A percentile compares a stretch with the other conserved stretches of the same genome.
These are phyloP conservation scores for Astrothelium subdiscretum DNA, from an alignment of 495 filamentous ascomycete genomes.

Conservation along the genomic window DNA sequence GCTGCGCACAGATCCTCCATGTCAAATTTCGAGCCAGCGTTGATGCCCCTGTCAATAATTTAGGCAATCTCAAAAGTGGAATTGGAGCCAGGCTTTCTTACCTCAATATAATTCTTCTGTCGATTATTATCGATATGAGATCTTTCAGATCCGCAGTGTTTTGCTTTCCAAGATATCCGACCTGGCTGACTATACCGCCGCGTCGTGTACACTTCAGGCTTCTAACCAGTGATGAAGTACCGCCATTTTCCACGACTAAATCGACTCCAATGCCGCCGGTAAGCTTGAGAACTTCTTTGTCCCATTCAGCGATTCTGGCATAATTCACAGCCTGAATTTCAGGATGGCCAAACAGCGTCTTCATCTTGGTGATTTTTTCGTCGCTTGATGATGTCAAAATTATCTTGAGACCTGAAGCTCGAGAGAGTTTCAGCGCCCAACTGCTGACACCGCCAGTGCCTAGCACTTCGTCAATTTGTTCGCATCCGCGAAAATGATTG, in stretches of 20 bases:
- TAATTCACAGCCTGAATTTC: slow-evolving; percentile 30
- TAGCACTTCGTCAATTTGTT: slow-evolving; percentile 3
- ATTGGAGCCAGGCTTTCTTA: slow-evolving; percentile 4
- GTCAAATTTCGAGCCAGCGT: slow-evolving; percentile 29
- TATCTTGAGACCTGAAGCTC: slow-evolving; percentile 23
- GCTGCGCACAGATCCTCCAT: slow-evolving; percentile 28
- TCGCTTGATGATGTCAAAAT: slow-evolving; percentile 31
- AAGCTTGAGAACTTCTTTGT: slow-evolving; percentile 26
- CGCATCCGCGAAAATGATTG: background rate
- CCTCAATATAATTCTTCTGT: slow-evolving; percentile 24
- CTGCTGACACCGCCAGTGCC: slow-evolving; percentile 31
- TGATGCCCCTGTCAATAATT: slow-evolving; percentile 24
- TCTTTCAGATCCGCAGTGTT: slow-evolving; percentile 19
- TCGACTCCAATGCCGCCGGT: slow-evolving; percentile 32
- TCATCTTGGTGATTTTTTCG: slow-evolving; percentile 23
- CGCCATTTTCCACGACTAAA: slow-evolving; percentile 32
- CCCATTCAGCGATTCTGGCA: slow-evolving; percentile 22
- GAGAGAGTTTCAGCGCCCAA: slow-evolving; percentile 29
- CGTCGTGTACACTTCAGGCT: slow-evolving; percentile 28
- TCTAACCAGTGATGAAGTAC: slow-evolving; percentile 24
- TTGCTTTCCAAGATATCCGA: slow-evolving; percentile 31
- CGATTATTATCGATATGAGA: slow-evolving; percentile 26
- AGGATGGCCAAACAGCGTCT: slow-evolving; percentile 10
- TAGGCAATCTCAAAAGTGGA: background rate
- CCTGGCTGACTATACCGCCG: slow-evolving; percentile 31